Evolutionary conservation across 2,329 filamentous ascomycete genomes (phyloP).

Genomic region (Tolypocladium nubicola): DNA sequence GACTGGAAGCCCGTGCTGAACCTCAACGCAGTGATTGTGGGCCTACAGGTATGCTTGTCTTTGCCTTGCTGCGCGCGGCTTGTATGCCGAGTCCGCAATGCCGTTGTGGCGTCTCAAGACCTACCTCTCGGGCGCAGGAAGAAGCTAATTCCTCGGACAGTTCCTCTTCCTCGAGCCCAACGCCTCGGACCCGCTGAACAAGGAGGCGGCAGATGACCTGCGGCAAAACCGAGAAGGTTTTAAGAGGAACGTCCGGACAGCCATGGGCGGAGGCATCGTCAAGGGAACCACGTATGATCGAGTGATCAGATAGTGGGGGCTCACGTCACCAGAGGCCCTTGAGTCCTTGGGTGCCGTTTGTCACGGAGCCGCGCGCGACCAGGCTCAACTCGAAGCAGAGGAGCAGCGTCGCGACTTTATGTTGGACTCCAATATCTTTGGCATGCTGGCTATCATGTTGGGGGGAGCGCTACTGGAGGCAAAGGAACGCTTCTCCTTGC

Average conservation of each 20-base stretch:
- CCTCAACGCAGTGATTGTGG: conserved; percentile 91
- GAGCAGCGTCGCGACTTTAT: neutral
- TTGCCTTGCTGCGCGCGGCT: neutral
- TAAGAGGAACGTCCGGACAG: conserved; percentile 75
- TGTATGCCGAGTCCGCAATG: neutral
- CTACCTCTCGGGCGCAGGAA: no score
- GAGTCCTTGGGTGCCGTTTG: neutral
- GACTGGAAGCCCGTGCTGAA: conserved; percentile 99
- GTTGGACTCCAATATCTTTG: neutral
- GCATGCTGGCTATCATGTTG: neutral
- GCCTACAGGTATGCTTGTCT: conserved; percentile 55
- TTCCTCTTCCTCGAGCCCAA: conserved; percentile 98
- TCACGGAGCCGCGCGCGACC: neutral
- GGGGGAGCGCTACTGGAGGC: neutral
- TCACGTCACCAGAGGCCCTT: neutral
- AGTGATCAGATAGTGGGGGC: conserved; percentile 50
- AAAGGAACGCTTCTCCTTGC: neutral
- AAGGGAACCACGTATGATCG: conserved; percentile 66
- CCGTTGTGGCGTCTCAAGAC: neutral
- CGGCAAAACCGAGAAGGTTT: conserved; percentile 78
- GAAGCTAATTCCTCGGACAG: conserved; percentile 29
- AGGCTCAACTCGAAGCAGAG: neutral
- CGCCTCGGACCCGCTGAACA: conserved; percentile 93
- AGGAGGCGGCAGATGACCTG: conserved; percentile 91
- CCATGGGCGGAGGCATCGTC: conserved; percentile 74